phyloP scores from a whole-genome alignment of 2,329 filamentous ascomycete species.

The Didymella glomerata region DNA sequence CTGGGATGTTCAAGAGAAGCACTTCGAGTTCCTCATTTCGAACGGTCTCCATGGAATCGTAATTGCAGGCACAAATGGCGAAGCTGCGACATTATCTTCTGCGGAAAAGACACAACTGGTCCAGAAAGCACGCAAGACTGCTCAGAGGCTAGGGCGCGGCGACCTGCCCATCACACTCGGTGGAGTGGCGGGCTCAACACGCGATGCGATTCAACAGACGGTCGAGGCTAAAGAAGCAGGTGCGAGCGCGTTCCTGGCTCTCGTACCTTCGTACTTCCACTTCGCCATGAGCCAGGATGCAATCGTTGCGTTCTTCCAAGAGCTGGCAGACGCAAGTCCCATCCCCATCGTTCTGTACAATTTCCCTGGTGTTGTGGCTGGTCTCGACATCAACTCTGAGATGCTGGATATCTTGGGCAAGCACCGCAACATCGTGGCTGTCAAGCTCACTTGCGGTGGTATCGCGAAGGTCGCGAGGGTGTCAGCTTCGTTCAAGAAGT shows the following conservation, averaged over 20 bases:
- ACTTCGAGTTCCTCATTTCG: constrained; percentile 63
- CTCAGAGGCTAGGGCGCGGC: constrained; percentile 42
- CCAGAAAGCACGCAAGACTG: constrained; percentile 50
- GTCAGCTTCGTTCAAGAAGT: constrained; percentile 48
- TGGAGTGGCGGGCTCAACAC: constrained; percentile 52
- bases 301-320: constrained; percentile 49
- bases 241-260: constrained; percentile 51
- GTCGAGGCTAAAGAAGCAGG: constrained; percentile 50
- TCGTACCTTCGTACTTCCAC: constrained; percentile 54
- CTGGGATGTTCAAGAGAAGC: constrained; percentile 63
- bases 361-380: constrained; percentile 55
- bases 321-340: constrained; percentile 50
- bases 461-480: constrained; percentile 56
- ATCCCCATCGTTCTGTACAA: constrained; percentile 60
- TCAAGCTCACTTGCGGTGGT: constrained; percentile 51
- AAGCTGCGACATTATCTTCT: constrained; percentile 54
- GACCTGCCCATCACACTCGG: constrained; percentile 55
- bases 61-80: constrained; percentile 57
- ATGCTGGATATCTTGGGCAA: constrained; percentile 48
- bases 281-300: constrained; percentile 51
- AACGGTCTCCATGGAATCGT: constrained; percentile 63
- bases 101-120: constrained; percentile 54
- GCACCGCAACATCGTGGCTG: constrained; percentile 50
- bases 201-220: constrained; percentile 53
- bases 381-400: constrained; percentile 56